phyloP scores from a whole-genome alignment of 768 basidiomycete species.

The Lactarius trivialis region DNA sequence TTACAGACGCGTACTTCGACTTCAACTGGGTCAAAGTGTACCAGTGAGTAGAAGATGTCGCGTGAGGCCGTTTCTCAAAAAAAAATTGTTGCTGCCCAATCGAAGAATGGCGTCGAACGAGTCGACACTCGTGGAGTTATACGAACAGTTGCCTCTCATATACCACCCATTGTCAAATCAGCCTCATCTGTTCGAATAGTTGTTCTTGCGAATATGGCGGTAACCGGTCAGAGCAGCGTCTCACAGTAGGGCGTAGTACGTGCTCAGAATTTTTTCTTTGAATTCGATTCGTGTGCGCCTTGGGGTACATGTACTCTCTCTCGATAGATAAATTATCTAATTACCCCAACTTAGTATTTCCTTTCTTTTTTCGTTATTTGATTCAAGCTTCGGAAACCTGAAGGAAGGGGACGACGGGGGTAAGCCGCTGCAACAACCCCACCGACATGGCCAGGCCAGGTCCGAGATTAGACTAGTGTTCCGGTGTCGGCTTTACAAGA shows the following conservation, averaged over 20 bases:
- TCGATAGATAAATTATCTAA: no score
- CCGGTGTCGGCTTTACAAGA: no score
- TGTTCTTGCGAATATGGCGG: background rate
- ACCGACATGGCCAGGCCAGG: no score
- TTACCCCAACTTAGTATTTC: no score
- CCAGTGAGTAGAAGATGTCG: conserved; percentile 24
- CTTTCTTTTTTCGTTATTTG: no score
- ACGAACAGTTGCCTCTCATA: background rate
- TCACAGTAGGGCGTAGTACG: background rate
- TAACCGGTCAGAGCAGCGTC: background rate
- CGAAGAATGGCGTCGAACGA: background rate
- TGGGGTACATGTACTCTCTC: no score
- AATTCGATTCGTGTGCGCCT: background rate
- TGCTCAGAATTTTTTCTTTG: background rate
- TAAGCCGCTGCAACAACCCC: no score
- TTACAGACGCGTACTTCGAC: conserved; percentile 65
- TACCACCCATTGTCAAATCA: background rate
- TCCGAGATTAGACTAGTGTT: no score
- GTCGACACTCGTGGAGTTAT: background rate
- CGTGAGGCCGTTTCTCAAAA: background rate
- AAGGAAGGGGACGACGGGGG: no score
- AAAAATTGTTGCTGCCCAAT: background rate
- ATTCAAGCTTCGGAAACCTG: no score
- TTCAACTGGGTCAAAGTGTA: conserved; percentile 55
- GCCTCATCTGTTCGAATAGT: background rate